Base-by-base conservation (phyloP, 2,329 filamentous ascomycete species). In the Microsporum ferrugineum region DNA sequence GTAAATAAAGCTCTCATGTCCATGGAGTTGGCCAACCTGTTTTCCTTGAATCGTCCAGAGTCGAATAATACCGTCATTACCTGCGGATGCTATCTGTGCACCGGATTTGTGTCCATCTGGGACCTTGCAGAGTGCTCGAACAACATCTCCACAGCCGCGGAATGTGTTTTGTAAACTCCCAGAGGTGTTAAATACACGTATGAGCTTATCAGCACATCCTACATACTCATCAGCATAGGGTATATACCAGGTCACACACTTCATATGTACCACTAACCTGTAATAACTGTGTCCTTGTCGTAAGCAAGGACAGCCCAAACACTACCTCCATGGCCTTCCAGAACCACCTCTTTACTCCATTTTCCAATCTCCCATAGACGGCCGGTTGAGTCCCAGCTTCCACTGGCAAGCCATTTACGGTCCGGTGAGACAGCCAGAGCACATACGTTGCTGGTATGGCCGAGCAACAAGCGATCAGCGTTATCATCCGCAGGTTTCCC, bases 1-100 rank as follows among this genome's bases (percentile, higher is more conserved):
- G 74, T 99, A 99, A 62, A 99, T 94, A 71, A 96, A 99, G 70
- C 87, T 95, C 61, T 95, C 91, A 69, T 99, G 95, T 0, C 92
- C 94, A 63, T 86, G 83, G 2, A 99, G 79, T 72, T 91, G 86
- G 7, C 82, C 87, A 8, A 96, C 79, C 62, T 89, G 82, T 57
- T 86, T 79, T 0, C 94, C 94, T 59, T 87, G 83, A 31, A 95
- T 71, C 39, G 87, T 94, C 88, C 91, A 99, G 3, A 97, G 75
- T 53, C 91, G 84, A 64, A 99, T 88, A 23, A 91, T 79, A 33
- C 90, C 89, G 70, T 99, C 94, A 69, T 97, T 99, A 67, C 90
- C 89, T 14, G 94, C 91, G 49, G 91, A 95, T 53, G 91, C 94
- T 71, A 99, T 91, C n/a, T 95, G 87, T 17, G 91, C 92, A 10